Percentiles rank a stretch among this genome's conserved stretches.
These are phyloP conservation scores for Spergularia marina DNA, from an alignment of 148 eudicot genomes.

Conservation along the genomic window DNA sequence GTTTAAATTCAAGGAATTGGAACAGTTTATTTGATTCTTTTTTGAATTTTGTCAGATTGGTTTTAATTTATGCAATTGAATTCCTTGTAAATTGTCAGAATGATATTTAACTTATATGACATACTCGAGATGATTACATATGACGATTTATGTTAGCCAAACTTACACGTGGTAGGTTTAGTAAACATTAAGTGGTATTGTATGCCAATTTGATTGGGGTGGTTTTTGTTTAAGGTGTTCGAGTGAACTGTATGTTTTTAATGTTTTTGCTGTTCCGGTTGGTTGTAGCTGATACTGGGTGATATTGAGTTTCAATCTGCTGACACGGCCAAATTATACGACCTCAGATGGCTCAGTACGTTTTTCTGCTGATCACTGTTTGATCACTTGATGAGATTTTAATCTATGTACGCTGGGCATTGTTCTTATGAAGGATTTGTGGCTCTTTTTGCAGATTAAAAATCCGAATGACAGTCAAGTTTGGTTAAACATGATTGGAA, in stretches of 20 bases:
- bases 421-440: constrained; percentile 10
- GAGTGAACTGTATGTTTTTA: not conserved
- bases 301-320: constrained; percentile 98
- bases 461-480: constrained; percentile 95
- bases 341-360: constrained; percentile 96
- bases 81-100: constrained; percentile 2
- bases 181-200: too few species aligned
- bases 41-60: constrained; percentile 70
- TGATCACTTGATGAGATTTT: not conserved
- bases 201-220: too few species aligned
- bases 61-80: constrained; percentile 70
- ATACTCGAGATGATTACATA: too few species aligned
- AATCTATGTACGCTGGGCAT: not conserved
- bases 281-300: constrained; percentile 76
- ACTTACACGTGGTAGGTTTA: too few species aligned
- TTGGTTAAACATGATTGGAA: constrained; percentile 87
- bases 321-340: constrained; percentile 76
- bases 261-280: not conserved
- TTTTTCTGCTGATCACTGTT: constrained; percentile 9
- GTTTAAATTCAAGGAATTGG: not conserved
- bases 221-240: not conserved
- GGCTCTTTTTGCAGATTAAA: constrained; percentile 54
- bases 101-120: too few species aligned
- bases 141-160: too few species aligned
- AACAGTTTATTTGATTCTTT: not conserved